Base-by-base conservation (phyloP, 768 basidiomycete species). In the Calocera viscosa region DNA sequence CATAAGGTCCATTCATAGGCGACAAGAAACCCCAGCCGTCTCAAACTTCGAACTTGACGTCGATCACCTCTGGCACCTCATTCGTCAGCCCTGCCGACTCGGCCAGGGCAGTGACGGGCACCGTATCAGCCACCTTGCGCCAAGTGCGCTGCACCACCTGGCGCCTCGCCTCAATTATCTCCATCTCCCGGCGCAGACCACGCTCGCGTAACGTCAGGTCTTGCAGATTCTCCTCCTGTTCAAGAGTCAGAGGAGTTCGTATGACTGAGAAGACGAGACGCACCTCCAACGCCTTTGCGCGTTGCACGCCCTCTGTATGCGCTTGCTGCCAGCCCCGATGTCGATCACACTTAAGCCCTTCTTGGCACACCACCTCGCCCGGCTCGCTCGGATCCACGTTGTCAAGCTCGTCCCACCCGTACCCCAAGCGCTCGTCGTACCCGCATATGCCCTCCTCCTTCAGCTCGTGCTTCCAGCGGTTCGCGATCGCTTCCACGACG, bases 251-350 rank as follows among this genome's bases (percentile, higher is more conserved):
- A 33, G 34, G 3, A 12, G 17, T 3, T 22, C 33, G 17, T 28
- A 17, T 22, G 1, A 1, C 49, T 2, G 34, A 17, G 19, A 47
- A 47, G 14, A 22, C 16, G 32, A 2, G 22, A 68, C 69, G 53
- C 32, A 71, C 88, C 73, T 85, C 87, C 72, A 83, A 82, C 72
- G 89, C 87, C 74, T 83, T 88, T 73, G 92, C 91, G 69, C 87
- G 85, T 65, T 80, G 80, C 63, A 89, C 81, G 70, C 92, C 91
- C 65, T 84, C 84, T 65, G 76, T 75, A 16, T 91, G 88, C 43
- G 91, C 81, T 67, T 82, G 83, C 75, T 91, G 90, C 91, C 91
- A 93, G 90, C 88, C 90, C 89, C 66, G 80, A 75, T 94, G 91
- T 26, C 91, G 84, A 41, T 88, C 87, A 68, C 91, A 93, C 60